Conservation (phyloP, 2,329 filamentous ascomycete species). For the Botrytis byssoidea region DNA sequence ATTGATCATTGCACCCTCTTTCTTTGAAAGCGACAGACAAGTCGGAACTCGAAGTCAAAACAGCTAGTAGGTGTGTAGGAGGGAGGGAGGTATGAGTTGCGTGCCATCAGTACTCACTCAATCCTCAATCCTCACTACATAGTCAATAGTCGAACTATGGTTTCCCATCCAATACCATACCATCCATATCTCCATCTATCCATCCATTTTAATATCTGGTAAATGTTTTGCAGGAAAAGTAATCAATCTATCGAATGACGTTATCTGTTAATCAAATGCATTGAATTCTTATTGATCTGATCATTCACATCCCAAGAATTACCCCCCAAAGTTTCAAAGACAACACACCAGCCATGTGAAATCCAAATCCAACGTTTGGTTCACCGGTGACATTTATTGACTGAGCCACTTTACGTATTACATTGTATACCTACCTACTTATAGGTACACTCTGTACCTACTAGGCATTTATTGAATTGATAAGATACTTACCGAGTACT, state of each 20-base stretch:
- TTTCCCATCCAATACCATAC: neutral
- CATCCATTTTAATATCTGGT: neutral
- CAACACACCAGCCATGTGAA: slow-evolving; percentile 1
- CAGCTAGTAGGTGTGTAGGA: too few relatives aligned
- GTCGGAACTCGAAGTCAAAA: too few relatives aligned
- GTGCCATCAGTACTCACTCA: neutral
- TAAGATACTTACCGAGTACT: too few relatives aligned
- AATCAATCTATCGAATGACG: slow-evolving; percentile 1
- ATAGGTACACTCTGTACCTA: too few relatives aligned
- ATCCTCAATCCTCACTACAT: neutral
- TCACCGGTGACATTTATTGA: neutral
- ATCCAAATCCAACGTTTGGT: neutral
- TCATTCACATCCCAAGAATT: slow-evolving; percentile 6
- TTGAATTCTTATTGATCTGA: slow-evolving; percentile 20
- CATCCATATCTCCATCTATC: neutral
- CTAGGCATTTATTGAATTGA: too few relatives aligned
- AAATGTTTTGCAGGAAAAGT: neutral
- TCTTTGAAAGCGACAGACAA: too few relatives aligned
- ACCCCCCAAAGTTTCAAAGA: slow-evolving; percentile 14
- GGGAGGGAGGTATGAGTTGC: neutral
- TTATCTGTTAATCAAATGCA: slow-evolving; percentile 17
- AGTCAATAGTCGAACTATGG: neutral
- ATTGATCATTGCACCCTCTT: too few relatives aligned
- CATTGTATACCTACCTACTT: neutral
- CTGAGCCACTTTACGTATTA: neutral